Percentiles rank a stretch among this genome's conserved stretches.
phyloP scores from a whole-genome alignment of 345 rosid genomes.

The Rhizophora mangle region DNA sequence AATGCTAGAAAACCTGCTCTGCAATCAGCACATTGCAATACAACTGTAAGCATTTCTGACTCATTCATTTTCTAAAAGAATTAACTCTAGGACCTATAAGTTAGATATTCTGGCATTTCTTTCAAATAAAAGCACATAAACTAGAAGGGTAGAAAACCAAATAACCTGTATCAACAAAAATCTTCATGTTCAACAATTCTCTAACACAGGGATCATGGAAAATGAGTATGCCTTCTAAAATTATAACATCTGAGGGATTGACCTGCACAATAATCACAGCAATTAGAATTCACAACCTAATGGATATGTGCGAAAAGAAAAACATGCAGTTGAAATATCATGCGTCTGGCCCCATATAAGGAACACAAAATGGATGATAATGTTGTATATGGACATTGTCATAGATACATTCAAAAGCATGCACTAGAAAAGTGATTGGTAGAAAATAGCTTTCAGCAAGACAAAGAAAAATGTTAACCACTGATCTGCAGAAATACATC shows the following conservation, averaged over 20 bases:
- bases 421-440: not conserved
- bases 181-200: constrained; percentile 95
- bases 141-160: constrained; percentile 11
- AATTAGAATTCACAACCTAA: constrained; percentile 8
- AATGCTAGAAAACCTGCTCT: not conserved
- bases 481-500: not conserved
- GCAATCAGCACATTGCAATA: not conserved
- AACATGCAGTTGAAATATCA: not conserved
- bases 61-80: not conserved
- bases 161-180: constrained; percentile 94
- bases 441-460: not conserved
- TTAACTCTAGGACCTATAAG: not conserved
- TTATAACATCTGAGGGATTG: constrained; percentile 88
- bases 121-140: not conserved
- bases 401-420: not conserved
- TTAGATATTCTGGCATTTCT: not conserved
- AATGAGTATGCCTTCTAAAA: constrained; percentile 91
- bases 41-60: not conserved
- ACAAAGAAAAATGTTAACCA: not conserved
- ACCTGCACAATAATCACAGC: constrained; percentile 50
- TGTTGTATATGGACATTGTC: not conserved
- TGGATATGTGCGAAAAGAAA: not conserved
- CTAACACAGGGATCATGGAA: constrained; percentile 87
- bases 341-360: not conserved
- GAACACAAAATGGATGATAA: not conserved